A percentile compares a stretch with the other conserved stretches of the same genome.
These are phyloP conservation scores for Calonectria pseudoturangicola DNA, from an alignment of 2,329 filamentous ascomycete genomes.

Conservation along the genomic window DNA sequence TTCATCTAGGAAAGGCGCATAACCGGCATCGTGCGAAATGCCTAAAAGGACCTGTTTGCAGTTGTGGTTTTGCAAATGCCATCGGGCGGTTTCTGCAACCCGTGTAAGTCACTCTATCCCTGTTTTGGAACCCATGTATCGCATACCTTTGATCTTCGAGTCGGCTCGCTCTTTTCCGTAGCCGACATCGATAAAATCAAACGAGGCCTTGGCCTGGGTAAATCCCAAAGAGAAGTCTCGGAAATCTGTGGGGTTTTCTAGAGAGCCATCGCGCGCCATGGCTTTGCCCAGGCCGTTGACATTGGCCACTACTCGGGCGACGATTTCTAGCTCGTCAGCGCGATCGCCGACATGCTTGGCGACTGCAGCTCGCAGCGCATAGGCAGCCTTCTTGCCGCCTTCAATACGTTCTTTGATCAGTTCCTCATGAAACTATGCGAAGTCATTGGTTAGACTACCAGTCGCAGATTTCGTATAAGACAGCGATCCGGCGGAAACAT, in stretches of 20 bases:
- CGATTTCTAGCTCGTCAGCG: constrained; percentile 70
- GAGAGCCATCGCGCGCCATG: constrained; percentile 68
- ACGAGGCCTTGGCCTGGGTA: constrained; percentile 74
- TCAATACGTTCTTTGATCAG: constrained; percentile 73
- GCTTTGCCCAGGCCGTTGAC: constrained; percentile 69
- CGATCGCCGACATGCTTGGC: constrained; percentile 66
- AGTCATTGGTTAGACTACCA: constrained; percentile 35
- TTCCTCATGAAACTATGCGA: constrained; percentile 72
- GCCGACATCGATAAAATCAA: constrained; percentile 80
- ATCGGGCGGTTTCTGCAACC: constrained; percentile 68
- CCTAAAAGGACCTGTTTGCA: constrained; percentile 78
- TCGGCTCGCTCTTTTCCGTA: constrained; percentile 75
- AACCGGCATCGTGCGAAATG: constrained; percentile 77
- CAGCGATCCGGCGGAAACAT: constrained; percentile 35
- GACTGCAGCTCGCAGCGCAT: constrained; percentile 69
- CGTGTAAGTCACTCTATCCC: constrained; percentile 35
- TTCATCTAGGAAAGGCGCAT: constrained; percentile 76
- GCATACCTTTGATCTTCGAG: constrained; percentile 75
- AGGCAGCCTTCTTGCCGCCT: constrained; percentile 72
- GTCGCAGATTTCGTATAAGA: not conserved
- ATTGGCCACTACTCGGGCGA: constrained; percentile 75
- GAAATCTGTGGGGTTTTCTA: constrained; percentile 67
- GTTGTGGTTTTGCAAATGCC: constrained; percentile 76
- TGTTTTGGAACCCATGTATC: not conserved
- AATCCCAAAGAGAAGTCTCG: constrained; percentile 76